These are phyloP conservation scores for Elsinoe arachidis DNA, from an alignment of 2,329 filamentous ascomycete genomes.

Conservation along the genomic window DNA sequence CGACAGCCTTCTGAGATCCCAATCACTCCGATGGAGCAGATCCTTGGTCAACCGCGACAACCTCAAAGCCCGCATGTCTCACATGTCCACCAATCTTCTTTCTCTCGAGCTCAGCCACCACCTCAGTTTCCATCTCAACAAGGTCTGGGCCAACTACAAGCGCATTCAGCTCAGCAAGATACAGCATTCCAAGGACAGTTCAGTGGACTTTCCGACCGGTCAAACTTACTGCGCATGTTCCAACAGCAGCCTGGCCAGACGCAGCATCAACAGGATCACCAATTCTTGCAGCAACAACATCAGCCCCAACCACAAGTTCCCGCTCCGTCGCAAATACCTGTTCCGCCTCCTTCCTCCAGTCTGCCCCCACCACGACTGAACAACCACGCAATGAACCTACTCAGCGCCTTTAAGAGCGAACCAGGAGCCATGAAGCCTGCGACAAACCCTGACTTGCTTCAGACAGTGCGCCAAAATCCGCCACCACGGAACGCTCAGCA, in stretches of 20 bases:
- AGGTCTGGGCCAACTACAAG: constrained; percentile 23
- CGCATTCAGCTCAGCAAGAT: constrained; percentile 11
- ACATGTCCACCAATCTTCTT: constrained; percentile 37
- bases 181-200: constrained; percentile 12
- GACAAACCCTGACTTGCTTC: background rate
- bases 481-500: constrained; percentile 34
- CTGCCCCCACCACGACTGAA: constrained; percentile 51
- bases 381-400: constrained; percentile 47
- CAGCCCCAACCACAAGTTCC: constrained; percentile 18
- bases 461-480: constrained; percentile 9
- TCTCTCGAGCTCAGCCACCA: constrained; percentile 40
- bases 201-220: constrained; percentile 6
- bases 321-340: constrained; percentile 29
- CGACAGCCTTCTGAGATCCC: constrained; percentile 19
- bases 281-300: constrained; percentile 18
- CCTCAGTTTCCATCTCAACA: constrained; percentile 40
- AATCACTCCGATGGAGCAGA: constrained; percentile 45
- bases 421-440: background rate
- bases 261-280: constrained; percentile 20
- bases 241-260: constrained; percentile 17
- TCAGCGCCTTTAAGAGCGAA: constrained; percentile 48
- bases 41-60: constrained; percentile 41
- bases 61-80: constrained; percentile 49
- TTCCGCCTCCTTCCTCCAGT: constrained; percentile 47
- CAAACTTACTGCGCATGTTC: constrained; percentile 15